These are phyloP conservation scores for Tremella yokohamensis DNA, from an alignment of 768 basidiomycete species.

Conservation along the genomic window DNA sequence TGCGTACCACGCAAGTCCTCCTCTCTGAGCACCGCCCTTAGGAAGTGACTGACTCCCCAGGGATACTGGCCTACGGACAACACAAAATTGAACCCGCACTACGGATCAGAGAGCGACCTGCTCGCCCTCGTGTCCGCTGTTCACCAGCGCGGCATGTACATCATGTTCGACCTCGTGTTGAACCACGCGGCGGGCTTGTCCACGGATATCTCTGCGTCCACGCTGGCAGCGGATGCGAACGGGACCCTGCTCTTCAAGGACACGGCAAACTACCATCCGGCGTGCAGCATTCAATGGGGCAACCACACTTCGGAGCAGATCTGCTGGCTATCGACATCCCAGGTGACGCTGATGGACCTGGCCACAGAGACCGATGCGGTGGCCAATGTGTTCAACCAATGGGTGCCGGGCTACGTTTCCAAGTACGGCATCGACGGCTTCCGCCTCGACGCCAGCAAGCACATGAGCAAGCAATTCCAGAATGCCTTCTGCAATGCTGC, in stretches of 20 bases:
- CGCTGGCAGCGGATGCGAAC: slow-evolving; percentile 20
- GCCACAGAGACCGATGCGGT: slow-evolving; percentile 26
- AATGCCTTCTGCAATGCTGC: slow-evolving; percentile 30
- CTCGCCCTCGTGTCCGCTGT: slow-evolving; percentile 45
- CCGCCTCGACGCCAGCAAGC: slow-evolving; percentile 38
- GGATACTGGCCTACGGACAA: slow-evolving; percentile 48
- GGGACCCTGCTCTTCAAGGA: slow-evolving; percentile 36
- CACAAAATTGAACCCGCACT: slow-evolving; percentile 45
- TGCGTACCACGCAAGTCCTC: slow-evolving; percentile 46
- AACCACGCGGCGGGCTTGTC: slow-evolving; percentile 26
- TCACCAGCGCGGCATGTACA: slow-evolving; percentile 48
- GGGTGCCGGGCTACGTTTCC: slow-evolving; percentile 25
- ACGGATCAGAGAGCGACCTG: slow-evolving; percentile 45
- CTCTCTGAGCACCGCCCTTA: background rate
- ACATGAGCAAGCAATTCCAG: slow-evolving; percentile 33
- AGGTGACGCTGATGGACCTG: slow-evolving; percentile 37
- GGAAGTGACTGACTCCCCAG: slow-evolving; percentile 10
- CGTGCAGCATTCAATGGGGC: slow-evolving; percentile 31
- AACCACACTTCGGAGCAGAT: slow-evolving; percentile 27
- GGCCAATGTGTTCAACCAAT: slow-evolving; percentile 21
- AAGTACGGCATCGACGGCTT: slow-evolving; percentile 41
- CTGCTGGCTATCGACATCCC: slow-evolving; percentile 30
- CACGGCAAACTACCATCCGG: slow-evolving; percentile 27
- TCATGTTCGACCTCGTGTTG: slow-evolving; percentile 50
- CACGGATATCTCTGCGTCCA: slow-evolving; percentile 17